A percentile compares a stretch with the other conserved stretches of the same genome.
Conservation (phyloP, 805 yeast species). For the Lachancea quebecensis region DNA sequence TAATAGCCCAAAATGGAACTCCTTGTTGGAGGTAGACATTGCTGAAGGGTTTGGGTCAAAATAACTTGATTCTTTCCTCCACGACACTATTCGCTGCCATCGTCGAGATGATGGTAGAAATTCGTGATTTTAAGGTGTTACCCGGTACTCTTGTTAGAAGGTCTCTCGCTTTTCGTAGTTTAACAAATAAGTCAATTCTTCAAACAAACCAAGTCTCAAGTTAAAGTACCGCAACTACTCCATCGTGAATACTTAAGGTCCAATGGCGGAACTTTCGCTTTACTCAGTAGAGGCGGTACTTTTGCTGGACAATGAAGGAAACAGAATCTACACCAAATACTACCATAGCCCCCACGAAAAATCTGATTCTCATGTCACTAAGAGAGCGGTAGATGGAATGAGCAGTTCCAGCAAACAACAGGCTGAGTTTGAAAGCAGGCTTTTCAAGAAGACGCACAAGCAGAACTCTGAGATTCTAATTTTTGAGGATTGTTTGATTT, state of each 20-base stretch:
- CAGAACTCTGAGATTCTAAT: constrained; percentile 74
- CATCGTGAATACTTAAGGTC: too few species aligned
- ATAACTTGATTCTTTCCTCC: neutral
- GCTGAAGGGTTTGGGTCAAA: neutral
- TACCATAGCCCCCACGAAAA: constrained; percentile 56
- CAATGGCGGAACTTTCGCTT: constrained; percentile 46
- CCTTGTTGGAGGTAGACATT: constrained; percentile 26
- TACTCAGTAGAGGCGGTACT: constrained; percentile 78
- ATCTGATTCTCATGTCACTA: constrained; percentile 15
- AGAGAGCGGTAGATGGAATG: constrained; percentile 20
- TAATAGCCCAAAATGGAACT: constrained; percentile 41
- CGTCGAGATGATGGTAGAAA: too few species aligned
- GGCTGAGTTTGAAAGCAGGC: constrained; percentile 62
- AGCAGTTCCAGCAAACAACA: constrained; percentile 53
- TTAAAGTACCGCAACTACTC: too few species aligned
- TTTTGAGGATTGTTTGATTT: constrained; percentile 69
- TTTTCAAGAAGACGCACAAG: constrained; percentile 72
- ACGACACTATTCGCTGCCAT: neutral
- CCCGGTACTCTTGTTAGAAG: neutral
- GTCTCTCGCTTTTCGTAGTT: neutral
- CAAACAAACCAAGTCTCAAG: too few species aligned
- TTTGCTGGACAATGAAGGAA: constrained; percentile 75
- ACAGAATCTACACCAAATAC: constrained; percentile 78
- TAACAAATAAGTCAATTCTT: neutral
- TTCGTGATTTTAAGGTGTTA: neutral